These are phyloP conservation scores for Helianthus tuberosus DNA, from an alignment of 129 eudicot species.

Conservation along the genomic window DNA sequence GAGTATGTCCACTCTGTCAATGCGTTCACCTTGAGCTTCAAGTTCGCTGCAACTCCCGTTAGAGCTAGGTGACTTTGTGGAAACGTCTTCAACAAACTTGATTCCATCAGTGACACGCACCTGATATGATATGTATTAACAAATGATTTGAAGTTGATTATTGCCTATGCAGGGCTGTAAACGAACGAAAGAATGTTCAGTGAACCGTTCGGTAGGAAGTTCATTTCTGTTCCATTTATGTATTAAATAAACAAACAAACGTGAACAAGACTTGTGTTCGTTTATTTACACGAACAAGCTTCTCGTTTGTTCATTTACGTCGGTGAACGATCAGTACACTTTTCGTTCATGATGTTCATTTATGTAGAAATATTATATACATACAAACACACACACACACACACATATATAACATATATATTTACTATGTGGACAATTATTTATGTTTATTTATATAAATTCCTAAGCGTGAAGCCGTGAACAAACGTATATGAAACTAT, in stretches of 20 bases:
- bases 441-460: too few species aligned
- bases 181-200: background rate
- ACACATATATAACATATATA: too few species aligned
- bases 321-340: background rate
- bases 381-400: too few species aligned
- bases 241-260: background rate
- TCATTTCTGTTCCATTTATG: background rate
- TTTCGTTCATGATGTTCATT: too few species aligned
- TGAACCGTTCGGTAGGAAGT: background rate
- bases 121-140: slow-evolving; percentile 31
- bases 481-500: background rate
- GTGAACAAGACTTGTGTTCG: background rate
- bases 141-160: background rate
- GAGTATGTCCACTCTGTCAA: slow-evolving; percentile 54
- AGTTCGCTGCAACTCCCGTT: slow-evolving; percentile 17
- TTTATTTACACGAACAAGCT: background rate
- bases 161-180: background rate
- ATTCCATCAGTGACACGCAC: slow-evolving; percentile 85
- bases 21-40: slow-evolving; percentile 31
- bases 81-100: slow-evolving; percentile 55
- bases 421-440: too few species aligned
- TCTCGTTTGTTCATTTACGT: background rate
- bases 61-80: slow-evolving; percentile 25
- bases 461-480: background rate
- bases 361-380: too few species aligned